A percentile compares a stretch with the other conserved stretches of the same genome.
These are phyloP conservation scores for Pyrenophora graminea DNA, from an alignment of 2,329 filamentous ascomycete genomes.

Conservation along the genomic window DNA sequence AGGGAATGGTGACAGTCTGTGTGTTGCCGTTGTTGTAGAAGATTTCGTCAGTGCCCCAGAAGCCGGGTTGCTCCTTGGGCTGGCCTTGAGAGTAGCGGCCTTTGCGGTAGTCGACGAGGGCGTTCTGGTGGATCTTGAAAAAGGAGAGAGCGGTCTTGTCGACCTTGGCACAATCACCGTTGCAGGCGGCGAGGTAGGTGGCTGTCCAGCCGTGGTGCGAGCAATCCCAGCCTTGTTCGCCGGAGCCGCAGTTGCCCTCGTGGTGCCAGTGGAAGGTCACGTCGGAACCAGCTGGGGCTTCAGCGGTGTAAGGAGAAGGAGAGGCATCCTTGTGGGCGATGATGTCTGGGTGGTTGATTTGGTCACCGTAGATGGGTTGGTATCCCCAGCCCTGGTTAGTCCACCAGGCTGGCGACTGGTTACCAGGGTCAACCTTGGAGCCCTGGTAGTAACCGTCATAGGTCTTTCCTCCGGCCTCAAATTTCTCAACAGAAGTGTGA, in stretches of 20 bases:
- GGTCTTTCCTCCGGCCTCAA: slow-evolving; percentile 33
- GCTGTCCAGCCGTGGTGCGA: slow-evolving; percentile 41
- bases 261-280: slow-evolving; percentile 43
- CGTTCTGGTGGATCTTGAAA: slow-evolving; percentile 43
- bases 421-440: slow-evolving; percentile 30
- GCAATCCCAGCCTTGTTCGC: slow-evolving; percentile 41
- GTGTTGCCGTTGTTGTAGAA: slow-evolving; percentile 42
- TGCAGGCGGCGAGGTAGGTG: slow-evolving; percentile 38
- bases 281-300: slow-evolving; percentile 33
- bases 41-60: slow-evolving; percentile 42
- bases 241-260: slow-evolving; percentile 27
- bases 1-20: slow-evolving; percentile 40
- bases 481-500: slow-evolving; percentile 36
- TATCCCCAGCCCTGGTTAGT: slow-evolving; percentile 41
- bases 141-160: slow-evolving; percentile 37
- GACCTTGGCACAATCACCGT: slow-evolving; percentile 41
- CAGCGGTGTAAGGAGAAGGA: slow-evolving; percentile 36
- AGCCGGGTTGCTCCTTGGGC: slow-evolving; percentile 30
- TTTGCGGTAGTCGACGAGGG: slow-evolving; percentile 33
- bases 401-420: slow-evolving; percentile 40
- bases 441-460: slow-evolving; percentile 36
- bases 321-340: slow-evolving; percentile 39
- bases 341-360: slow-evolving; percentile 35
- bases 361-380: slow-evolving; percentile 34
- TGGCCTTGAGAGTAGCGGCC: slow-evolving; percentile 32